Conservation (phyloP, 169 alveolate genomes). For the Theileria luwenshuni region DNA sequence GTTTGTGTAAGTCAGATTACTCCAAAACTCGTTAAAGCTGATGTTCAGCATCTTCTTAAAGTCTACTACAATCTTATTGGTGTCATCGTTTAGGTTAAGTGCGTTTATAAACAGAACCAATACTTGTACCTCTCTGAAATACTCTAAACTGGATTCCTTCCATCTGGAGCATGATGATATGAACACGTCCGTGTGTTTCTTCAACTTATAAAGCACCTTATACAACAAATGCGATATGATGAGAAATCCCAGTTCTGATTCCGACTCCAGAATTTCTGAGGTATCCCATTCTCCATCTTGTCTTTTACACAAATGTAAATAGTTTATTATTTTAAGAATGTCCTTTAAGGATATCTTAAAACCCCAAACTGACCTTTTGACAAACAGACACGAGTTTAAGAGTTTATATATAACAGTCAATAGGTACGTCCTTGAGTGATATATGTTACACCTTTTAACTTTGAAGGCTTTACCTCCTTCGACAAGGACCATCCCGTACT, state of each 20-base stretch:
- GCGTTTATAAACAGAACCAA: conserved; percentile 13
- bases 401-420: conserved; percentile 2
- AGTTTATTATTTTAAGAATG: not conserved
- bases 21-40: conserved; percentile 35
- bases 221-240: not conserved
- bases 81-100: not conserved
- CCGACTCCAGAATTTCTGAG: not conserved
- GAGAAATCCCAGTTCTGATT: not conserved
- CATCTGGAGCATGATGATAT: conserved; percentile 25
- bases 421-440: conserved; percentile 5
- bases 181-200: not conserved
- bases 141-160: conserved; percentile 23
- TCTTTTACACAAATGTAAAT: not conserved
- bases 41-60: conserved; percentile 18
- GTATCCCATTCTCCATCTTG: conserved; percentile 11
- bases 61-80: not conserved
- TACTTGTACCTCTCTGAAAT: conserved; percentile 6
- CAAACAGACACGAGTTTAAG: conserved; percentile 7
- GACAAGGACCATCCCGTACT: not conserved
- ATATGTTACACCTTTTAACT: not conserved
- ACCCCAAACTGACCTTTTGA: conserved; percentile 16
- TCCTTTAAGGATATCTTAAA: not conserved
- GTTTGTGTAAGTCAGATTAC: not conserved
- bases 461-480: not conserved
- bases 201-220: not conserved